Base-by-base conservation (phyloP, 768 basidiomycete genomes). In the Serendipita sp. region DNA sequence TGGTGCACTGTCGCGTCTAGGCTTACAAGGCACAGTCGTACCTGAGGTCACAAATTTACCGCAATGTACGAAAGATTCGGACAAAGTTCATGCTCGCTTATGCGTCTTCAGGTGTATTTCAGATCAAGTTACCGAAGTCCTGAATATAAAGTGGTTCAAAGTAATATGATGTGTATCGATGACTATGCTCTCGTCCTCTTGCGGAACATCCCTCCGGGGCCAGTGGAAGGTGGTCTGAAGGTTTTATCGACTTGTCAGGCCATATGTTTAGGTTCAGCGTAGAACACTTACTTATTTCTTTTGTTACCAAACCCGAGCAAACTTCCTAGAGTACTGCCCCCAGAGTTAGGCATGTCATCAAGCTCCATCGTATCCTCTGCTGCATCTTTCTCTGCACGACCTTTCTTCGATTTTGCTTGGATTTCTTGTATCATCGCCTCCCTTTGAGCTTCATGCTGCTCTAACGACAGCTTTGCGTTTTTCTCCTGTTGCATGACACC, bases 11-110 rank as follows among this genome's bases (percentile, higher is more conserved):
- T 76, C 81, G 11, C 79, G 91, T 64, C 75, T 97, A 30, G 94
- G 92, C 10, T 81, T 85, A 66, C 81, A 85, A 45, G 84, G 81
- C 23, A 83, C 81, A 2, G 89, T 97, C 0, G 76, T 80, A 0
- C 84, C 91, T 3, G 93, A 97, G 71, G 82, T 91, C 4, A 83
- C 80, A 1, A 80, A 83, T 1, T 73, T 93, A 70, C 94, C 93
- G 23, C 91, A 94, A 79, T 95, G 93, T 92, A 73, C 38, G 81
- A 69, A 36, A 69, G 41, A 41, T 13, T 13, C 13, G 13, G 7
- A 13, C 35, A 5, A 8, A 48, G 15, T 67, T 60, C 47, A 44
- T 44, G 0, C 28, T n/a, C 4, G 63, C 35, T 51, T 10, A 11
- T 34, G 4, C 44, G 51, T 23, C 36, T 45, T 10, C 65, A 90